Evolutionary conservation across 768 basidiomycete species (phyloP), one percentile per base, ranked within the genome.

Genomic region (Leccinum arenicola): DNA sequence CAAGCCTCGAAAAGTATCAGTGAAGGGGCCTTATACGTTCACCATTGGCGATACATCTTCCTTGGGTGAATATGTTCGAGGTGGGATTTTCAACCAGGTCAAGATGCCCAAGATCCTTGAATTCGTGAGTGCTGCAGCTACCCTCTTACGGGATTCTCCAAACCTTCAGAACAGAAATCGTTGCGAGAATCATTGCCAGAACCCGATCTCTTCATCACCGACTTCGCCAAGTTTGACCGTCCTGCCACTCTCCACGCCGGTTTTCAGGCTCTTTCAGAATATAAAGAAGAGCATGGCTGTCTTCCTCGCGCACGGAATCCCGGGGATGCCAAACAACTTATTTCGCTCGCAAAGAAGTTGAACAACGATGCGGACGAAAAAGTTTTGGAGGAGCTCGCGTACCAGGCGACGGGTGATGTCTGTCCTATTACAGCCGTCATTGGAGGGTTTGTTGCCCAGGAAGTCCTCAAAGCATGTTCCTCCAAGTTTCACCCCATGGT

Each of bases 21-120:
- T 96, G 61, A 98, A 96, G 69, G 97, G 96, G 3, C 97, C 97
- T 0, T 99, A 98, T 71, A 98, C 97, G 1, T 99, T 99, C 75
- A 80, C 89, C 31, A 96, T 99, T 58, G 96, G 97, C 3, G 93
- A 97, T 71, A 98, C 95, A 3, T 83, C 87, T 31, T 81, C 81
- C 36, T 71, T 97, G 11, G 80, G 86, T 27, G 80, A 84, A 49
- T 98, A 98, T 76, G 84, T 87, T 64, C 71, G 84, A 29, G 97
- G 96, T 25, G 97, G 97, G 38, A 89, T 95, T 61, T 99, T 98
- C 73, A 94, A 92, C 7, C 97, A 99, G 74, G 95, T 98, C 63
- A 99, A 98, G 78, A 96, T 98, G 94, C 97, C 97, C 10, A 98
- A 96, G 77, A 82, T 94, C 52, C 77, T 98, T 52, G 85, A 94